phyloP scores from a whole-genome alignment of 2,329 filamentous ascomycete genomes.

The Arthroderma sp. region DNA sequence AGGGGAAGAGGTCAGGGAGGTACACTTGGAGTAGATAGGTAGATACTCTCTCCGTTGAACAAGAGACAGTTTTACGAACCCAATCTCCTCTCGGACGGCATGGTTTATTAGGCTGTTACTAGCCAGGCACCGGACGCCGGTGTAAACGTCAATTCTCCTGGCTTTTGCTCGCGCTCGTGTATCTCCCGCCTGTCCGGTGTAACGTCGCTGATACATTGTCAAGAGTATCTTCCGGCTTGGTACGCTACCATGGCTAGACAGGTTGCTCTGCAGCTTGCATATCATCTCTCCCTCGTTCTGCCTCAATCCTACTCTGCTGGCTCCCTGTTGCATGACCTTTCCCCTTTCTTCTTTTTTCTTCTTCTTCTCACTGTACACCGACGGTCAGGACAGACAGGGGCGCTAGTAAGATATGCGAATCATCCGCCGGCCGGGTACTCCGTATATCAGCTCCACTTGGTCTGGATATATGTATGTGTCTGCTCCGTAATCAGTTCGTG shows the following conservation, averaged over 20 bases:
- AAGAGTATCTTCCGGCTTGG: neutral
- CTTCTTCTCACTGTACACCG: neutral
- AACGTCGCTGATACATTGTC: neutral
- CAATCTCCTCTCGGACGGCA: neutral
- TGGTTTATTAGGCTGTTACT: neutral
- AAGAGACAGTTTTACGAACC: neutral
- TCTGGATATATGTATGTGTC: neutral
- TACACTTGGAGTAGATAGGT: neutral
- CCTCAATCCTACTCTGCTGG: neutral
- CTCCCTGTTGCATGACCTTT: neutral
- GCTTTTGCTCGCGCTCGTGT: neutral
- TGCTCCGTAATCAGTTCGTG: neutral
- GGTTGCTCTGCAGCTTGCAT: neutral
- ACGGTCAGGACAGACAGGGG: neutral
- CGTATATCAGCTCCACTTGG: neutral
- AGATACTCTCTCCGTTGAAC: too few species aligned
- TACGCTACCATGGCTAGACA: neutral
- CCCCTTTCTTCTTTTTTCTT: neutral
- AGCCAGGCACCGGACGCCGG: neutral
- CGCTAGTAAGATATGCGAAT: neutral
- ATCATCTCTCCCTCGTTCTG: neutral
- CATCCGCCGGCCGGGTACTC: neutral
- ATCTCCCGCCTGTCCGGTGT: neutral
- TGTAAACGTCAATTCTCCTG: neutral
- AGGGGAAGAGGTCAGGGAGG: neutral